Percentiles rank a stretch among this genome's conserved stretches.
Conservation (phyloP, 2,329 filamentous ascomycete genomes). For the Fusarium hostae region DNA sequence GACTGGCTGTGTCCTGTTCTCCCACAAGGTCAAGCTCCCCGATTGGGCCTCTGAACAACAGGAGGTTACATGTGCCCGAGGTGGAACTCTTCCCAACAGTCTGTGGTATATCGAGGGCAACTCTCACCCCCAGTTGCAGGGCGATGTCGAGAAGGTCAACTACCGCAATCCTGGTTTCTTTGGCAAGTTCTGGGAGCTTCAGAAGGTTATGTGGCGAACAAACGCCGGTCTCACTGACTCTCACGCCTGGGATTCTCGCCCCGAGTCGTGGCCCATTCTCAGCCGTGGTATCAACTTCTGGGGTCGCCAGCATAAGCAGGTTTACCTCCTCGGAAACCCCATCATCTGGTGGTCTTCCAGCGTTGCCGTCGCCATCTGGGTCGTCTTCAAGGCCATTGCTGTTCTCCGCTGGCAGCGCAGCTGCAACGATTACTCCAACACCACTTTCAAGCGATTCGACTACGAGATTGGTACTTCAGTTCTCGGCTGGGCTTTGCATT, state of each 20-base stretch:
- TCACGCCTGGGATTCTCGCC: constrained; percentile 97
- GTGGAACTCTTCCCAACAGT: constrained; percentile 93
- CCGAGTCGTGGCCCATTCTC: constrained; percentile 91
- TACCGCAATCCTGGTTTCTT: constrained; percentile 95
- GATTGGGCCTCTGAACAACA: constrained; percentile 99
- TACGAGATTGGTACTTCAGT: constrained; percentile 93
- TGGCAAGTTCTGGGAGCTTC: constrained; percentile 96
- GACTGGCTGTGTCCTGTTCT: constrained; percentile 96
- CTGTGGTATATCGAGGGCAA: constrained; percentile 97
- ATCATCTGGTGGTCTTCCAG: constrained; percentile 94
- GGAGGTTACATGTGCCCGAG: constrained; percentile 95
- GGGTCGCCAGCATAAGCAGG: constrained; percentile 92
- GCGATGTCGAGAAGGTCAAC: constrained; percentile 90
- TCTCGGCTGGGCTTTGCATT: constrained; percentile 96
- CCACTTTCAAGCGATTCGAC: constrained; percentile 94
- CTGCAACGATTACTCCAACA: constrained; percentile 84
- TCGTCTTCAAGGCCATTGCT: constrained; percentile 86
- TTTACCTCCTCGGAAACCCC: constrained; percentile 96
- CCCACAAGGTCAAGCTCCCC: constrained; percentile 98
- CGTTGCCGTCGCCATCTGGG: constrained; percentile 78
- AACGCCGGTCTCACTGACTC: constrained; percentile 97
- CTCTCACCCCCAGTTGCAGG: constrained; percentile 79
- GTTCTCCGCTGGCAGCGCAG: constrained; percentile 94
- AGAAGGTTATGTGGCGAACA: constrained; percentile 98
- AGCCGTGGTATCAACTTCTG: constrained; percentile 99